Percentiles rank a stretch among this genome's conserved stretches.
Conservation (phyloP, 495 filamentous ascomycete species). For the Neurospora sp. region DNA sequence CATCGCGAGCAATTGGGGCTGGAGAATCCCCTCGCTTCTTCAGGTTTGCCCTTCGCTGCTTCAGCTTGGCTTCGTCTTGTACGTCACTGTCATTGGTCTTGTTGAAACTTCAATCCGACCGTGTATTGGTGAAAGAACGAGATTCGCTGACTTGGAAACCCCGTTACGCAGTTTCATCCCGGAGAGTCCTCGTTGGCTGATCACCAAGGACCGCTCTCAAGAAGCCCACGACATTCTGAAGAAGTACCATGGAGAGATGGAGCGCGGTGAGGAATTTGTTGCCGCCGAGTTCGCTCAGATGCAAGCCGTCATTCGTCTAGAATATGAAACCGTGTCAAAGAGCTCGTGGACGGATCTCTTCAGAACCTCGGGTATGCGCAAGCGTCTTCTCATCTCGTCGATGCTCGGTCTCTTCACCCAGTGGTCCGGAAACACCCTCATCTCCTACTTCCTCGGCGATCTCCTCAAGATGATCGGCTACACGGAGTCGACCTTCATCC, state of each 20-base stretch:
- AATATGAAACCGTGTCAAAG: conserved; percentile 40
- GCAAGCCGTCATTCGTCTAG: conserved; percentile 45
- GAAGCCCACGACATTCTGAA: conserved; percentile 47
- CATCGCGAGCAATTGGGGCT: conserved; percentile 48
- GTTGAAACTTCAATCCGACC: not conserved
- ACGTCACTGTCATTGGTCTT: not conserved
- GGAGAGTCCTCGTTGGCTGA: conserved; percentile 50
- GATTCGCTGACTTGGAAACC: not conserved
- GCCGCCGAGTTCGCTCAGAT: conserved; percentile 54
- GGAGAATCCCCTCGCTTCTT: conserved; percentile 54
- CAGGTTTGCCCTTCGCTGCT: conserved; percentile 47
- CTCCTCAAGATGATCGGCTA: conserved; percentile 39
- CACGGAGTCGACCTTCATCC: conserved; percentile 40
- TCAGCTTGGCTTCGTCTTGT: conserved; percentile 44
- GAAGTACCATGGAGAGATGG: conserved; percentile 54
- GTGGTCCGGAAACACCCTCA: conserved; percentile 55
- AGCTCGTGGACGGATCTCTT: conserved; percentile 47
- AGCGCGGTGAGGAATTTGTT: conserved; percentile 44
- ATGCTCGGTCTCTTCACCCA: conserved; percentile 54
- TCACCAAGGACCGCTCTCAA: conserved; percentile 47
- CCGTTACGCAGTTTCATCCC: conserved; percentile 36
- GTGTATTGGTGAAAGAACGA: not conserved
- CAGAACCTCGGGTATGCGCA: conserved; percentile 42
- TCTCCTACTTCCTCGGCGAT: conserved; percentile 49
- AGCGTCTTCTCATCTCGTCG: conserved; percentile 46